Evolutionary conservation across 306 rosid species (phyloP), one percentile per base, ranked within the genome.

Genomic region (Fagus crenata): DNA sequence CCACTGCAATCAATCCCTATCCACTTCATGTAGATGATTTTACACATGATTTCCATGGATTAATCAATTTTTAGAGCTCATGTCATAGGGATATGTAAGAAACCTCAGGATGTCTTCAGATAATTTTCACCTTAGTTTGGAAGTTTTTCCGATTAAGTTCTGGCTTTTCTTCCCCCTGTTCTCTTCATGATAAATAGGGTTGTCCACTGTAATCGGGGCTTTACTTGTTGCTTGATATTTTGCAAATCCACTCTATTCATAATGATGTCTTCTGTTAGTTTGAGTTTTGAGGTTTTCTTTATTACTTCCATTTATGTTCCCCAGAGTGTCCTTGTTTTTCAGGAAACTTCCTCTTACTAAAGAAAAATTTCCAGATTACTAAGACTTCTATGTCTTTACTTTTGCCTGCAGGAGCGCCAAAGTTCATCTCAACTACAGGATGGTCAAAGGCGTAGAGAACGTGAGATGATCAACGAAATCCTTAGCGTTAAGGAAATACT

Each of bases 391-490:
- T 4, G 13, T 63, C 28, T 65, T 65, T 65, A 9, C 3, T 65
- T 65, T 39, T 77, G 14, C 43, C 60, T 81, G 56, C 86, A 94
- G 98, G 96, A 90, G 58, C 97, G 98, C 40, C 98, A 94, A 74
- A 90, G 71, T 65, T 89, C 90, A 18, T 81, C 92, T 53, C 87
- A 59, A 22, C 70, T 92, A 80, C 81, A 84, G 74, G 94, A 55
- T 8, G 81, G 70, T 33, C 97, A 92, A 75, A 89, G 70, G 85
- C 87, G 7, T 18, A 84, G 60, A 78, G 98, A 94, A 82, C 91
- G 39, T 13, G 91, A 88, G 58, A 83, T 74, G 88, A 94, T 94
- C 72, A 90, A 94, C 80, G 97, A 94, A 73, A 80, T 94, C 85
- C 91, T 90, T 67, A 92, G 94, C 70, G 56, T 85, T 80, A 92